Base-by-base conservation (phyloP, 1,284 basidiomycete genomes). In the Cystobasidium sp. region DNA sequence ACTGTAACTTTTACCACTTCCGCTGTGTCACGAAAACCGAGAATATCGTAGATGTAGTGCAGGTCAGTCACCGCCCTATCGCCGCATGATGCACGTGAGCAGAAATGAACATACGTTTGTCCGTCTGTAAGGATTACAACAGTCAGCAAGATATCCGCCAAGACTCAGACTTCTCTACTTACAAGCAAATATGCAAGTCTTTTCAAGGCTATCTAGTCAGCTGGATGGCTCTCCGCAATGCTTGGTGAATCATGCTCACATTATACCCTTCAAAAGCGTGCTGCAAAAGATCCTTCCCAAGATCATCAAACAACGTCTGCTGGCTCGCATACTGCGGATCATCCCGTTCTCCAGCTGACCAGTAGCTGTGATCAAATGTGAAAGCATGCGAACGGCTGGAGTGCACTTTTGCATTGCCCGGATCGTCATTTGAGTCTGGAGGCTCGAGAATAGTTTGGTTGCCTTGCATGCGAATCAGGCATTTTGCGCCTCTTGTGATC, bases 261-360 rank as follows among this genome's bases (percentile, higher is more conserved):
- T 99, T 98, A 85, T 97, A 99, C 31, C 96, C 97, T 62, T 91
- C 85, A 84, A 98, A 98, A 56, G 92, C 90, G 83, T 98, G 95
- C 82, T 98, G 91, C 79, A 99, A 86, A 66, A 99, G 84, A 80
- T 98, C 96, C 82, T 91, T 90, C 58, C 97, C 97, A 46, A 99
- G 84, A 85, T 98, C 96, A 78, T 96, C 89, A 83, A 94, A 98
- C 74, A 98, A 85, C 0, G 94, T 97, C 82, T 94, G 89, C 81
- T 97, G 94, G 7, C 91, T 93, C 78, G 93, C 95, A 80, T 97
- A 97, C 14, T 86, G 85, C 0, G 92, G 90, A 72, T 96, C 94
- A 80, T 94, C 90, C 78, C 91, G 87, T 10, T 90, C 86, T 0
- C 94, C 92, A 7, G 93, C 94, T 62, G 92, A 93, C 94, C 94